A percentile compares a stretch with the other conserved stretches of the same genome.
phyloP scores from a whole-genome alignment of 2,329 filamentous ascomycete species.

The Aspergillus sp. region DNA sequence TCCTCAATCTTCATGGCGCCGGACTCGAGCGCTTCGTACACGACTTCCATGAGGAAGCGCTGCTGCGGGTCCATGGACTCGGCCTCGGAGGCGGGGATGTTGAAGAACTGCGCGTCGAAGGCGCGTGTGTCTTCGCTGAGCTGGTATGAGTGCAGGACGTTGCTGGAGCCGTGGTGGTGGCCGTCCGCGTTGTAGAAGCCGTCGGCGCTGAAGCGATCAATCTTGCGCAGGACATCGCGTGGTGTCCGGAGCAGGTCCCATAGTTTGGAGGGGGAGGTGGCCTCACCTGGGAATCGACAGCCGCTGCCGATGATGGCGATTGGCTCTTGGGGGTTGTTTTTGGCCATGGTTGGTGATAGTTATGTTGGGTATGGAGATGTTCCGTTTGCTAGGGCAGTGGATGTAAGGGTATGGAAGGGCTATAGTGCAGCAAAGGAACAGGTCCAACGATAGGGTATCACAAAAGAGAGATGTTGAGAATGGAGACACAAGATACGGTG shows the following conservation, averaged over 20 bases:
- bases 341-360: no score
- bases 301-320: conserved; percentile 16
- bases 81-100: conserved; percentile 3
- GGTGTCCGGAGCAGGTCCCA: conserved; percentile 10
- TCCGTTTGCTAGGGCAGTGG: no score
- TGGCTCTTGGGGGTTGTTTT: background rate
- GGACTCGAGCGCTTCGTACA: conserved; percentile 11
- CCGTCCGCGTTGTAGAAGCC: conserved; percentile 8
- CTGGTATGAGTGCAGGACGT: background rate
- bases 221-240: background rate
- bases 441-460: no score
- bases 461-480: no score
- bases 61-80: conserved; percentile 14
- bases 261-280: background rate
- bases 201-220: conserved; percentile 4
- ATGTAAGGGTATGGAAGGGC: no score
- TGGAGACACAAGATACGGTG: no score
- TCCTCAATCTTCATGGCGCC: background rate
- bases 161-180: conserved; percentile 6
- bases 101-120: conserved; percentile 16
- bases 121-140: conserved; percentile 3
- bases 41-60: conserved; percentile 8
- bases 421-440: no score
- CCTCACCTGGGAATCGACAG: conserved; percentile 11
- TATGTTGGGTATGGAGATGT: no score